Base-by-base conservation (phyloP, 768 basidiomycete species). In the Trichaptum fuscoviolaceum region DNA sequence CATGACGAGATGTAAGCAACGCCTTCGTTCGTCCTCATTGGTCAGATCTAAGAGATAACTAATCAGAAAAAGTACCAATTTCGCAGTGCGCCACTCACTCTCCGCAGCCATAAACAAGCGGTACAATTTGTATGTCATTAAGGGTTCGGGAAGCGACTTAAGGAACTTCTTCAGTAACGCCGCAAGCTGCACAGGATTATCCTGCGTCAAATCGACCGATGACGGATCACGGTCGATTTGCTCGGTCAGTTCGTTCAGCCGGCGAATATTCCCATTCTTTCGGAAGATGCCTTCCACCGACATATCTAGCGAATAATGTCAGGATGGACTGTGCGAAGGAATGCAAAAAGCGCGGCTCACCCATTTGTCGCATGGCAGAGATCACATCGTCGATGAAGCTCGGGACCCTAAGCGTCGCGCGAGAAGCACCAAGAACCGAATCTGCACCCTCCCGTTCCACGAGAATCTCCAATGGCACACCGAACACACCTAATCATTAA, bases 361-460 rank as follows among this genome's bases (percentile, higher is more conserved):
- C 96, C 97, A 99, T 99, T 76, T 98, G 96, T 74, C 92, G 85
- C 97, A 99, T 99, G 12, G 97, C 95, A 63, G 95, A 96, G 60
- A 99, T 87, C 67, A 97, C 93, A 73, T 99, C 97, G 75, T 99
- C 97, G 66, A 99, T 93, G 75, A 99, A 98, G 76, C 94, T 98
- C 17, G 97, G 97, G 24, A 99, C 90, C 70, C 93, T 84, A 69
- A 99, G 73, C 7, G 93, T 86, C 36, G 86, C 88, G 36, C 92
- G 85, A 7, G 95, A 93, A 25, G 93, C 92, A 23, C 96, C 97
- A 64, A 93, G 87, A 69, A 95, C 78, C 23, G 96, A 97, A 78
- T 99, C 97, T n/a, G 92, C 89, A 7, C 97, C 96, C 75, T 96
- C 95, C 69, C 90, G 84, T 70, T 99, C 96, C 27, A 96, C 96